phyloP scores from a whole-genome alignment of 768 basidiomycete species.

The Epithele typhae region DNA sequence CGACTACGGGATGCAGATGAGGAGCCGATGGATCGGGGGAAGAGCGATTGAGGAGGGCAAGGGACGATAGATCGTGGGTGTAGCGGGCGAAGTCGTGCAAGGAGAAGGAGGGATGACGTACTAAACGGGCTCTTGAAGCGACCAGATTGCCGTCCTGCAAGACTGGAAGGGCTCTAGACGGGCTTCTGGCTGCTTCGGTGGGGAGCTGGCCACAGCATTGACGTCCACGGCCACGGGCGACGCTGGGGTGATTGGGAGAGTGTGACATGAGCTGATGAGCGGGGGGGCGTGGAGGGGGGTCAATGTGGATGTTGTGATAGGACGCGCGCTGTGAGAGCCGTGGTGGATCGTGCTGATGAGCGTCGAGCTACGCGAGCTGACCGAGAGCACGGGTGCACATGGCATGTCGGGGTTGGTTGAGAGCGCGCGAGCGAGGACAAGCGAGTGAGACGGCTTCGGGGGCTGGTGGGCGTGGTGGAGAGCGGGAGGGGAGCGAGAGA shows the following conservation, averaged over 20 bases:
- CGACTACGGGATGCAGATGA: no score
- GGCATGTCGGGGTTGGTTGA: neutral
- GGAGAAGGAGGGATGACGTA: neutral
- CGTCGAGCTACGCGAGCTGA: neutral
- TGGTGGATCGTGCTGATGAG: slow-evolving; percentile 9
- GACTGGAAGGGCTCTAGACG: neutral
- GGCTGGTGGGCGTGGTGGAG: neutral
- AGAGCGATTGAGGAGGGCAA: neutral
- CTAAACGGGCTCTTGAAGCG: neutral
- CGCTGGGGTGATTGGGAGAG: no score
- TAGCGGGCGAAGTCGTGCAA: slow-evolving; percentile 1
- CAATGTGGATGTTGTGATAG: neutral
- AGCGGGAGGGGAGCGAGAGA: neutral
- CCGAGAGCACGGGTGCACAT: neutral
- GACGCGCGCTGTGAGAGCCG: slow-evolving; percentile 1
- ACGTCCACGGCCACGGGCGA: neutral
- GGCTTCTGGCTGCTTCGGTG: slow-evolving; percentile 7
- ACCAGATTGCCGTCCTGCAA: slow-evolving; percentile 8
- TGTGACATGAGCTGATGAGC: no score
- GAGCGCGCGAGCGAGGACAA: slow-evolving; percentile 6
- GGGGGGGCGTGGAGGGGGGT: neutral
- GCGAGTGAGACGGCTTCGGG: neutral
- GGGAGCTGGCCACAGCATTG: neutral
- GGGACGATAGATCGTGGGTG: no score
- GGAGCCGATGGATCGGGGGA: no score